Evolutionary conservation across 176 grass and related monocot genomes (phyloP), one percentile per base, ranked within the genome.

Genomic region (Oryza australiensis): DNA sequence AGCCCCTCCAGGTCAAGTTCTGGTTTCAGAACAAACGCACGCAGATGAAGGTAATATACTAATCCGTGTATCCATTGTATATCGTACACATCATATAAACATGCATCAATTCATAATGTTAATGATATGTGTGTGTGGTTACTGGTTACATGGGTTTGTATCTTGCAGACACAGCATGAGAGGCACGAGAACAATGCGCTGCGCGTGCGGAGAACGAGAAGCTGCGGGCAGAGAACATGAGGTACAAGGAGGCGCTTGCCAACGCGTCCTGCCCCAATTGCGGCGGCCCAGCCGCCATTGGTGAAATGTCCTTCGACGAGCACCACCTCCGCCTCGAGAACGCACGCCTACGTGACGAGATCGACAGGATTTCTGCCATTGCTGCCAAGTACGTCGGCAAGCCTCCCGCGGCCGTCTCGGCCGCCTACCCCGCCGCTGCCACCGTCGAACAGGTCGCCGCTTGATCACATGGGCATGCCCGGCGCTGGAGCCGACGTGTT

Each of bases 11-110:
- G 75, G 75, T 99, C 77, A 99, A 99, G 77, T 99, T 99, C 48
- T 99, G 96, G 96, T 99, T 99, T 66, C 96, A 99, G 77, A 99
- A 99, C 89, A 99, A 99, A 73, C 96, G 96, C 73, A 99, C 96
- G 2, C 96, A 99, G 65, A 94, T 92, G 66, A 99, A 99, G 93
- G 93, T 93, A 73, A 69, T 27, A 72, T 33, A 9, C 26, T 12
- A 0, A 9, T 46, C 0, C 24, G 13, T 23, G 0, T 15, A 51
- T 74, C 10, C 26, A 26, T 68, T 11, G 26, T 2, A 16, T 49
- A 49, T 49, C 46, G 3, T 42, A 12, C 11, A 42, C 41, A 2
- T 40, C 38, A 40, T 40, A 0, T 40, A 8, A 12, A 12, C 9
- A 2, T 42, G 41, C 10, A 42, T 42, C 38, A n/a, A 8, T 55